These are phyloP conservation scores for Cytospora chrysosperma DNA, from an alignment of 2,329 filamentous ascomycete genomes.

Conservation along the genomic window DNA sequence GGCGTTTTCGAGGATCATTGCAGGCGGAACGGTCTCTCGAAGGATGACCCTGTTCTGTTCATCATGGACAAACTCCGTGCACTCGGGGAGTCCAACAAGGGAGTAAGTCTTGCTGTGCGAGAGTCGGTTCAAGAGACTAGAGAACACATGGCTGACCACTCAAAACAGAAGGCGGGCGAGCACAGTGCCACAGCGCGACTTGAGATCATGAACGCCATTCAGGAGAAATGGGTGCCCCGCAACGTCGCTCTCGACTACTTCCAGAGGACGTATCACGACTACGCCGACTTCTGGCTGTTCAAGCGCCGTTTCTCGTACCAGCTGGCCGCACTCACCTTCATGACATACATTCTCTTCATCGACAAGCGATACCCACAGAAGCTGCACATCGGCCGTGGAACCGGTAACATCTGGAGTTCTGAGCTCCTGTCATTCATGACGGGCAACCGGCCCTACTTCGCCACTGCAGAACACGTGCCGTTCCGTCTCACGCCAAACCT, in stretches of 20 bases:
- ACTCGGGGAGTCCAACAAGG: slow-evolving; percentile 66
- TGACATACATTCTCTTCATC: slow-evolving; percentile 98
- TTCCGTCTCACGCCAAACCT: slow-evolving; percentile 97
- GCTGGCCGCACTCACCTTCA: slow-evolving; percentile 90
- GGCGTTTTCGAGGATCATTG: slow-evolving; percentile 97
- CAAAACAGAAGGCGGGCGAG: slow-evolving; percentile 62
- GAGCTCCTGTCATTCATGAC: slow-evolving; percentile 92
- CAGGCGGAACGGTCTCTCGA: slow-evolving; percentile 78
- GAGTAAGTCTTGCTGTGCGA: slow-evolving; percentile 42
- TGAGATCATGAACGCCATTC: slow-evolving; percentile 92
- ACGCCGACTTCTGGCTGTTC: slow-evolving; percentile 97
- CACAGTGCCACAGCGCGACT: slow-evolving; percentile 71
- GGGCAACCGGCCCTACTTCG: slow-evolving; percentile 79
- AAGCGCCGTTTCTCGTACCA: slow-evolving; percentile 95
- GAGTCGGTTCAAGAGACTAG: background rate
- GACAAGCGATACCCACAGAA: slow-evolving; percentile 94
- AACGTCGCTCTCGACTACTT: slow-evolving; percentile 86
- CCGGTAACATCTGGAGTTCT: slow-evolving; percentile 93
- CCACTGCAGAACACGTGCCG: slow-evolving; percentile 86
- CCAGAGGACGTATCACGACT: slow-evolving; percentile 82
- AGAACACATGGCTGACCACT: background rate
- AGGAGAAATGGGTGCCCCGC: slow-evolving; percentile 87
- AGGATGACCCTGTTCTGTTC: slow-evolving; percentile 93
- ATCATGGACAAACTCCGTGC: slow-evolving; percentile 91
- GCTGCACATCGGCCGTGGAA: slow-evolving; percentile 82